phyloP scores from a whole-genome alignment of 2,329 filamentous ascomycete genomes.

The Leptographium wingfieldii region DNA sequence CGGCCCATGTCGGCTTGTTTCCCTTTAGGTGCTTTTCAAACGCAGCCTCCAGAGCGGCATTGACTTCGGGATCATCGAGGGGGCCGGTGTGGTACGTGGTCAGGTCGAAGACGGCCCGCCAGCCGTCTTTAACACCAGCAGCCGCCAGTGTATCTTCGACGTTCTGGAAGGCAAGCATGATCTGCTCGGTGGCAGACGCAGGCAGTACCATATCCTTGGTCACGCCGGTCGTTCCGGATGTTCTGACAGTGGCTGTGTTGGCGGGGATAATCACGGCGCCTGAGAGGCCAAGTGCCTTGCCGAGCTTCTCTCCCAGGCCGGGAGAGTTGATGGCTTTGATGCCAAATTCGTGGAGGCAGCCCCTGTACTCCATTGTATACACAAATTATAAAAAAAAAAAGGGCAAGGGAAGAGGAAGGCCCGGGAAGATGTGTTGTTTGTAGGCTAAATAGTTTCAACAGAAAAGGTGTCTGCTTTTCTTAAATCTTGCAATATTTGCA shows the following conservation, averaged over 20 bases:
- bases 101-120: constrained; percentile 1
- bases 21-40: neutral
- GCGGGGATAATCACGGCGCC: constrained; percentile 1
- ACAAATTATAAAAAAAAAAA: too few species aligned
- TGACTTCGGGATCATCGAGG: neutral
- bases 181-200: neutral
- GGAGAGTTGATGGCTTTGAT: constrained; percentile 1
- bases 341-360: constrained; percentile 1
- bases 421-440: too few species aligned
- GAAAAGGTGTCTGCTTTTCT: too few species aligned
- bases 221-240: neutral
- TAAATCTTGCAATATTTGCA: neutral
- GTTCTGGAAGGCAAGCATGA: constrained; percentile 3
- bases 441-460: too few species aligned
- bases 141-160: constrained; percentile 1
- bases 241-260: neutral
- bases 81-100: constrained; percentile 1
- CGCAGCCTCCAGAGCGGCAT: neutral
- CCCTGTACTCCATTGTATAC: constrained; percentile 1
- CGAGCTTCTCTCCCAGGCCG: constrained; percentile 1
- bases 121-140: constrained; percentile 1
- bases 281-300: neutral
- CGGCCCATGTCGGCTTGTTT: constrained; percentile 1
- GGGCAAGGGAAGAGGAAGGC: too few species aligned
- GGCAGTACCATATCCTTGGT: neutral